phyloP scores from a whole-genome alignment of 192 early-diverging fungal species.

The Coemansia sp. region DNA sequence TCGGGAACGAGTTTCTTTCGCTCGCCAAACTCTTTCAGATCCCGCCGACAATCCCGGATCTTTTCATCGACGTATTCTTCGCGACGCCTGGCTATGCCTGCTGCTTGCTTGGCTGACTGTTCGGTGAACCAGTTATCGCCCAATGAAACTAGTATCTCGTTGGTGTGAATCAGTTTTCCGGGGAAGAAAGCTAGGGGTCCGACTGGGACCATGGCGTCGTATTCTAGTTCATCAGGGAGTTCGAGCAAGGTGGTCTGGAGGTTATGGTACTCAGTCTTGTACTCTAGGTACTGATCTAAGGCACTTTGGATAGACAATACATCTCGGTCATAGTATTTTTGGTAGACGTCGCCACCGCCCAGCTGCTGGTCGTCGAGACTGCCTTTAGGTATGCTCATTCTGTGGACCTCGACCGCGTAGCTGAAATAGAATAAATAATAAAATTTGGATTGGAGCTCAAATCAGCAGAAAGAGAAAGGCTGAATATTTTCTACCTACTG shows the following conservation, averaged over 20 bases:
- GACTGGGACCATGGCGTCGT: slow-evolving; percentile 67
- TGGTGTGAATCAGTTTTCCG: slow-evolving; percentile 88
- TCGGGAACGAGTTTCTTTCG: slow-evolving; percentile 8
- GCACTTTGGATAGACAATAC: slow-evolving; percentile 7
- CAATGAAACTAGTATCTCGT: slow-evolving; percentile 82
- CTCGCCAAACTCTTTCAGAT: slow-evolving; percentile 21
- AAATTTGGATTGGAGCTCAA: background rate
- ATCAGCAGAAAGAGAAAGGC: background rate
- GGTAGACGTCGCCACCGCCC: slow-evolving; percentile 13
- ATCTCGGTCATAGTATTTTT: slow-evolving; percentile 19
- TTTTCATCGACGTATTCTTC: slow-evolving; percentile 47
- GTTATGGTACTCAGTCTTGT: slow-evolving; percentile 39
- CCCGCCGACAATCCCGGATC: slow-evolving; percentile 12
- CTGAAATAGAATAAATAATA: background rate
- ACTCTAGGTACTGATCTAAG: slow-evolving; percentile 30
- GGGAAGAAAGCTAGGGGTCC: slow-evolving; percentile 89
- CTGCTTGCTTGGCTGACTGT: slow-evolving; percentile 72
- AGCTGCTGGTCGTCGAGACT: background rate
- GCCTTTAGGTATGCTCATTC: slow-evolving; percentile 7
- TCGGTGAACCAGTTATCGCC: slow-evolving; percentile 96
- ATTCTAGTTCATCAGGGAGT: slow-evolving; percentile 32
- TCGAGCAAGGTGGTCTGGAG: slow-evolving; percentile 31
- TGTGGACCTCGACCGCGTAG: background rate
- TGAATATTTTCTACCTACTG: background rate
- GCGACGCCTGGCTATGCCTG: slow-evolving; percentile 67